These are phyloP conservation scores for Rhynchosporium agropyri DNA, from an alignment of 2,329 filamentous ascomycete species.

Conservation along the genomic window DNA sequence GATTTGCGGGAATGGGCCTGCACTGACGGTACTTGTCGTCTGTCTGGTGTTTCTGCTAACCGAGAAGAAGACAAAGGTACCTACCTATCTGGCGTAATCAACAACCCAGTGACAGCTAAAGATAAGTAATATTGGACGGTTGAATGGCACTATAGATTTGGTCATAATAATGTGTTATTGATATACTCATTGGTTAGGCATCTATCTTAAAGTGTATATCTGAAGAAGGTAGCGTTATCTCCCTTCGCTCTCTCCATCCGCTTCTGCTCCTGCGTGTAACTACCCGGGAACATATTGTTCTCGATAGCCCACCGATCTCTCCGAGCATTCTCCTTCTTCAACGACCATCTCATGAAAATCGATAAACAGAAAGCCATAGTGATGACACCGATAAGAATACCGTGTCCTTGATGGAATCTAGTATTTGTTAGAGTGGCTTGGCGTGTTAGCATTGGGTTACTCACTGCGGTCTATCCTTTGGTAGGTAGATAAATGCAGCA, in stretches of 20 bases:
- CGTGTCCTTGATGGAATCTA: conserved; percentile 23
- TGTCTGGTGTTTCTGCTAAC: neutral
- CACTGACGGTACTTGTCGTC: neutral
- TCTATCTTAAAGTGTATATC: conserved; percentile 17
- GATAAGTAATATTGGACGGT: no score
- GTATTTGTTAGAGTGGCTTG: neutral
- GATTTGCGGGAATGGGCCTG: neutral
- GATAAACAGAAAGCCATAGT: conserved; percentile 17
- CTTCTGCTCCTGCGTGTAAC: conserved; percentile 19
- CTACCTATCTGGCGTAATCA: neutral
- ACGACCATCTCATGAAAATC: conserved; percentile 16
- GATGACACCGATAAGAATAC: conserved; percentile 18
- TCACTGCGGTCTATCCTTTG: conserved; percentile 42
- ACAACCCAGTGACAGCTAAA: neutral
- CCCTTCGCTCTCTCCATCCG: conserved; percentile 11
- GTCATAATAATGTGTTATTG: no score
- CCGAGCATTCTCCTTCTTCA: conserved; percentile 17
- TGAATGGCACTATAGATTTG: no score
- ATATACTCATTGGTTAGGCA: neutral
- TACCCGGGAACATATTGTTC: conserved; percentile 14
- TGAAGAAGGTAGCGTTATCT: conserved; percentile 22
- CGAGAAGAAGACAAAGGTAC: neutral
- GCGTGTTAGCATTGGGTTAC: neutral
- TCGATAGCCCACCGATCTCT: conserved; percentile 20
- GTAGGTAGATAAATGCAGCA: conserved; percentile 52